These are phyloP conservation scores for Eucalyptus urophylla DNA, from an alignment of 345 rosid genomes.

Conservation along the genomic window DNA sequence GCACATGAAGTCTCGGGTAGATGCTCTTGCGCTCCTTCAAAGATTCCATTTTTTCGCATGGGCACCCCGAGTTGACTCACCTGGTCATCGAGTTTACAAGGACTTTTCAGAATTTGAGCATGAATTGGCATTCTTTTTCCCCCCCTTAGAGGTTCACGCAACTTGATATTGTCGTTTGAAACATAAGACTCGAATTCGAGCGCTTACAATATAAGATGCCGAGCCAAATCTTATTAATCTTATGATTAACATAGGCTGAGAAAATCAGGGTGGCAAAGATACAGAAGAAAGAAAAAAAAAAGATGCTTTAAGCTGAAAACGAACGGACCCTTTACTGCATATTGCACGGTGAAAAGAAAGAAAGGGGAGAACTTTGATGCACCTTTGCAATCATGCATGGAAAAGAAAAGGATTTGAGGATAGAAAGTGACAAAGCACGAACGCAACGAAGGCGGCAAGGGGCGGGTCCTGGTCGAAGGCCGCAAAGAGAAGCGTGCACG, in stretches of 20 bases:
- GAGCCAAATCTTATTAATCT: not conserved
- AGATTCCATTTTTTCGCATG: not conserved
- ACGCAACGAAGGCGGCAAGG: not conserved
- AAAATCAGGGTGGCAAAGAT: accelerated
- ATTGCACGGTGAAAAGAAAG: not conserved
- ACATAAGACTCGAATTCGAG: not conserved
- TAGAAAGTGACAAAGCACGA: not conserved
- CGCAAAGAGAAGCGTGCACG: not conserved
- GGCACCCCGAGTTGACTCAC: not conserved
- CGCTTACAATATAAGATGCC: not conserved
- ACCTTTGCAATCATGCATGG: not conserved
- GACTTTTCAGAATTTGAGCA: not conserved
- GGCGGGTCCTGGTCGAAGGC: not conserved
- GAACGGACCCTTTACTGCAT: not conserved
- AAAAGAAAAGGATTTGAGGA: not conserved
- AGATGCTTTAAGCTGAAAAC: not conserved
- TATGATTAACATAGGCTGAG: accelerated
- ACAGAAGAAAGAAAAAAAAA: not conserved
- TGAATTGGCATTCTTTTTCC: not conserved
- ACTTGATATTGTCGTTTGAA: not conserved
- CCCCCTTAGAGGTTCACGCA: not conserved
- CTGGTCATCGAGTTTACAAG: not conserved
- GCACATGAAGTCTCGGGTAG: not conserved
- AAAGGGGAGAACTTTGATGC: not conserved
- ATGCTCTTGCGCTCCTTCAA: not conserved